phyloP scores from a whole-genome alignment of 2,329 filamentous ascomycete species.

The Bipolaris victoriae region DNA sequence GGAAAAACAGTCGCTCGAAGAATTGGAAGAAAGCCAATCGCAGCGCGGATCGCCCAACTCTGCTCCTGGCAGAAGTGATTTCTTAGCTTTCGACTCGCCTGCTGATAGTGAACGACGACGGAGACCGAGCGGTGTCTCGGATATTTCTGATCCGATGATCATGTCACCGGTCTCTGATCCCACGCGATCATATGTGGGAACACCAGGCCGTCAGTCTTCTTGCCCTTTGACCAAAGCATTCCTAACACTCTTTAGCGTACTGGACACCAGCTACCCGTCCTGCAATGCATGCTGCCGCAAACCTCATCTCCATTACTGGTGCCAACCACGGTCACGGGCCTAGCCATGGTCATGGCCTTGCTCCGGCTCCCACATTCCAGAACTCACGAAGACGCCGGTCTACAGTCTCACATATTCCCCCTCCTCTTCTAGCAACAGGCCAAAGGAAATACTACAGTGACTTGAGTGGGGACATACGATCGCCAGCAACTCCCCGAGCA shows the following conservation, averaged over 20 bases:
- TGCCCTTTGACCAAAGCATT: neutral
- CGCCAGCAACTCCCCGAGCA: conserved; percentile 42
- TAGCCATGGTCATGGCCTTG: conserved; percentile 34
- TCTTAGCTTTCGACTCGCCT: conserved; percentile 41
- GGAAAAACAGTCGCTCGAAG: conserved; percentile 77
- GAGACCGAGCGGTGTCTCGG: conserved; percentile 46
- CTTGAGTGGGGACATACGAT: conserved; percentile 33
- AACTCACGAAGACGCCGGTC: conserved; percentile 46
- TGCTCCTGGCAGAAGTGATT: conserved; percentile 58
- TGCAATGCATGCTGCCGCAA: conserved; percentile 35
- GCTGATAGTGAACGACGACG: conserved; percentile 33
- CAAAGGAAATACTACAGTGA: conserved; percentile 46
- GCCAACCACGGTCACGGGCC: conserved; percentile 25
- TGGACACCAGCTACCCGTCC: conserved; percentile 38
- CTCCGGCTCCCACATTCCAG: conserved; percentile 43
- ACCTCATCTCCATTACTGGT: conserved; percentile 39
- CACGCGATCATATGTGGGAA: conserved; percentile 29
- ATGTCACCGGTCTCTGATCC: conserved; percentile 43
- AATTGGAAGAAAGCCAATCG: conserved; percentile 76
- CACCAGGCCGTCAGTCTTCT: conserved; percentile 32
- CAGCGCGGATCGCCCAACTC: conserved; percentile 68
- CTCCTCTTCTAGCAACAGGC: conserved; percentile 35
- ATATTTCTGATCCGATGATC: conserved; percentile 44
- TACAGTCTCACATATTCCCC: conserved; percentile 41
- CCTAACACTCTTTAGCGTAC: conserved; percentile 25